Percentiles rank a stretch among this genome's conserved stretches.
phyloP scores from a whole-genome alignment of 768 basidiomycete species.

The Grammothele lineata region DNA sequence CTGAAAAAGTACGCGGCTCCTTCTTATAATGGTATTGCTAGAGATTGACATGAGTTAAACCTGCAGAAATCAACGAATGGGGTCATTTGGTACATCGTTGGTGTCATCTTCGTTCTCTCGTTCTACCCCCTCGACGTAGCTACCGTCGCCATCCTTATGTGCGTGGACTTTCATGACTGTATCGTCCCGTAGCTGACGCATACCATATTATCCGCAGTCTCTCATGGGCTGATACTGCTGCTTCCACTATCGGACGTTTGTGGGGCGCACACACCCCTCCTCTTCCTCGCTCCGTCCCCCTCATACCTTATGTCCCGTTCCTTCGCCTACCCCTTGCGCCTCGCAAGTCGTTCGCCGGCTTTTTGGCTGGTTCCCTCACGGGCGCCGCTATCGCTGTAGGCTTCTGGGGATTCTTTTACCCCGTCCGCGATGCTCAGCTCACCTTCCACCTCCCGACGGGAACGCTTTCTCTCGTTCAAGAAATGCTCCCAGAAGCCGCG shows the following conservation, averaged over 20 bases:
- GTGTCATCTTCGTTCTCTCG: constrained; percentile 71
- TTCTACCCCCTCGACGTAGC: constrained; percentile 85
- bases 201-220: constrained; percentile 45
- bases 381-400: constrained; percentile 60
- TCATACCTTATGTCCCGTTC: constrained; percentile 23
- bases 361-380: constrained; percentile 70
- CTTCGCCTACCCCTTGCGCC: constrained; percentile 67
- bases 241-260: constrained; percentile 87
- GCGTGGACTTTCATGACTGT: constrained; percentile 31
- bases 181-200: constrained; percentile 4
- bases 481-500: constrained; percentile 11
- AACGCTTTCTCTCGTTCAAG: constrained; percentile 16
- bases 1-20: constrained; percentile 57
- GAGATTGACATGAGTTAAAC: no score
- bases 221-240: constrained; percentile 94
- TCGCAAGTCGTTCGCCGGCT: constrained; percentile 83
- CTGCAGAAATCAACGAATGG: constrained; percentile 71
- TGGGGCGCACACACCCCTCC: constrained; percentile 67
- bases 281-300: constrained; percentile 44
- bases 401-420: constrained; percentile 69
- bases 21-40: no score
- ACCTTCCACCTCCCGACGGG: constrained; percentile 32
- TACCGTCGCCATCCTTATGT: constrained; percentile 88
- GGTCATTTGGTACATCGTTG: constrained; percentile 88
- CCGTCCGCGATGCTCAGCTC: constrained; percentile 36